These are phyloP conservation scores for Iris pallida DNA, from an alignment of 116 monocot species.

Conservation along the genomic window DNA sequence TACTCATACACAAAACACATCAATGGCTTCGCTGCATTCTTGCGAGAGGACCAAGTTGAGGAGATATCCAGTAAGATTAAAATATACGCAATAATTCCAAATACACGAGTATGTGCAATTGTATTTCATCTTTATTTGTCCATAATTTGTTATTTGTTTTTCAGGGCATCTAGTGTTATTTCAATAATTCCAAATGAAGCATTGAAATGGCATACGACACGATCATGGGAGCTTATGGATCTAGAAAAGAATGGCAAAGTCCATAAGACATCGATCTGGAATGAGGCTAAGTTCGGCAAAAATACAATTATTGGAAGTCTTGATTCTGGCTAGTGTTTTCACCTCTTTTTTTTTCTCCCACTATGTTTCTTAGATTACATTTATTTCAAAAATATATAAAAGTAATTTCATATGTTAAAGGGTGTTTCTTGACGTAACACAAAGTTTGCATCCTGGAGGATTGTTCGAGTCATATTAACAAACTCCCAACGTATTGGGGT, in stretches of 20 bases:
- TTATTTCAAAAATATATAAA: too few relatives aligned
- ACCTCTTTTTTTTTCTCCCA: too few relatives aligned
- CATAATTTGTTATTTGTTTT: background rate
- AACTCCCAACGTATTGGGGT: too few relatives aligned
- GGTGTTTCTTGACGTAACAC: too few relatives aligned
- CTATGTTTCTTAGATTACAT: too few relatives aligned
- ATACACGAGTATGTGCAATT: too few relatives aligned
- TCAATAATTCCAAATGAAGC: constrained; percentile 3
- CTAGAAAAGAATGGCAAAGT: background rate
- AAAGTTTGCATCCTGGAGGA: too few relatives aligned
- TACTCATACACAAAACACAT: constrained; percentile 34
- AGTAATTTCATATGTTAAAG: too few relatives aligned
- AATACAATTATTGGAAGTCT: constrained; percentile 13
- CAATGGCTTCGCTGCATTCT: constrained; percentile 17
- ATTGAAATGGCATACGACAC: constrained; percentile 11
- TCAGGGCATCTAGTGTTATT: constrained; percentile 12
- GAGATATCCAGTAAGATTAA: constrained; percentile 26
- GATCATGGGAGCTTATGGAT: constrained; percentile 10
- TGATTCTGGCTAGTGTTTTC: constrained; percentile 8
- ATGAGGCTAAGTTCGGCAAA: background rate
- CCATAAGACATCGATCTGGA: constrained; percentile 3
- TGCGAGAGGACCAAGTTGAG: constrained; percentile 19
- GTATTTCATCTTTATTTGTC: background rate
- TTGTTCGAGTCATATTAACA: too few relatives aligned
- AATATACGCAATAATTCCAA: constrained; percentile 13